Percentiles rank a stretch among this genome's conserved stretches.
These are phyloP conservation scores for Pleurotus pulmonarius DNA, from an alignment of 768 basidiomycete species.

Conservation along the genomic window DNA sequence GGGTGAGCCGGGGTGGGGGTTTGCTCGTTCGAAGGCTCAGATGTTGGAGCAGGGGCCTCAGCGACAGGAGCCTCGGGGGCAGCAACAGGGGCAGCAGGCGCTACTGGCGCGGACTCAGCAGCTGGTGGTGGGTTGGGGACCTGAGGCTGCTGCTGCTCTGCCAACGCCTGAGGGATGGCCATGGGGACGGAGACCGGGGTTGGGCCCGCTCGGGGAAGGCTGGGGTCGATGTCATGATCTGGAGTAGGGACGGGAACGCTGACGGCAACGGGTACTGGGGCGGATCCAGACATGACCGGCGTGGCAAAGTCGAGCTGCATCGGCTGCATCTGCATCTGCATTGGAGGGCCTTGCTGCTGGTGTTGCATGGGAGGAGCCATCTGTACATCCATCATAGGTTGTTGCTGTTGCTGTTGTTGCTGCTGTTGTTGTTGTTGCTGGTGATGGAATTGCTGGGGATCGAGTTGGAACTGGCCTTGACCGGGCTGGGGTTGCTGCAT, in stretches of 20 bases:
- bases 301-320: neutral
- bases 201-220: neutral
- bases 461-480: neutral
- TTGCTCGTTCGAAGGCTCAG: neutral
- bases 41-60: neutral
- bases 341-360: neutral
- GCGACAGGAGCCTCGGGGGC: neutral
- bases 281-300: neutral
- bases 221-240: slow-evolving; percentile 7
- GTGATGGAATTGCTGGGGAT: neutral
- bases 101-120: neutral
- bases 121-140: neutral
- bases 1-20: neutral
- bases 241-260: neutral
- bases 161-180: neutral
- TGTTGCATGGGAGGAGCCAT: neutral
- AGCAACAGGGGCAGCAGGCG: neutral
- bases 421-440: neutral
- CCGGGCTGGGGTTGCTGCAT: neutral
- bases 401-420: neutral
- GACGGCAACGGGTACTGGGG: neutral
- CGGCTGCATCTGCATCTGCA: neutral
- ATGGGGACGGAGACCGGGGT: neutral
- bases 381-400: neutral
- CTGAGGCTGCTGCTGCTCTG: neutral